phyloP scores from a whole-genome alignment of 176 grass and related monocot genomes.

The Calamus simplicifolius region DNA sequence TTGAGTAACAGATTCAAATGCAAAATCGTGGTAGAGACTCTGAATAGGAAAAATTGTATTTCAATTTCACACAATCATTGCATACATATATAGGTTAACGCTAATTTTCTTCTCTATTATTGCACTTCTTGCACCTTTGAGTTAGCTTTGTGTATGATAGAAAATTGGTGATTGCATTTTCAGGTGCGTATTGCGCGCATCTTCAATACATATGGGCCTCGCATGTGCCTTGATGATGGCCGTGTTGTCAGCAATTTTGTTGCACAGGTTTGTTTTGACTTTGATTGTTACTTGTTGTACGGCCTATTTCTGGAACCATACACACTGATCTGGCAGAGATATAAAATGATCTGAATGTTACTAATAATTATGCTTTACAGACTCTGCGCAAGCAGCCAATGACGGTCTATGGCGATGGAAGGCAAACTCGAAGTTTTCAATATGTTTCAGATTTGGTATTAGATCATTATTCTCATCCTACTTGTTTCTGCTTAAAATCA shows the following conservation, averaged over 20 bases:
- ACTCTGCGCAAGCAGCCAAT: slow-evolving; percentile 74
- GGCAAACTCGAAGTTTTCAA: slow-evolving; percentile 95
- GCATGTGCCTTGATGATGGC: slow-evolving; percentile 94
- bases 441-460: slow-evolving; percentile 41
- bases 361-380: slow-evolving; percentile 26
- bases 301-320: too few species aligned
- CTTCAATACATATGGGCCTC: slow-evolving; percentile 93
- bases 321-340: too few species aligned
- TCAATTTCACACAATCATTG: too few species aligned
- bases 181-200: slow-evolving; percentile 93
- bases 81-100: too few species aligned
- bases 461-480: not conserved
- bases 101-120: too few species aligned
- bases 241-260: slow-evolving; percentile 97
- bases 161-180: slow-evolving; percentile 6
- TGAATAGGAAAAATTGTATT: too few species aligned
- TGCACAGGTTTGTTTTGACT: slow-evolving; percentile 52
- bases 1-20: too few species aligned
- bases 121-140: not conserved
- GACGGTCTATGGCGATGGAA: slow-evolving; percentile 95
- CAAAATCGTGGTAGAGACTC: too few species aligned
- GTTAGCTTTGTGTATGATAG: not conserved
- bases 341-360: too few species aligned
- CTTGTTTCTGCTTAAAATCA: too few species aligned
- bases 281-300: not conserved